A percentile compares a stretch with the other conserved stretches of the same genome.
phyloP scores from a whole-genome alignment of 345 rosid genomes.

The Eucalyptus caleyi region DNA sequence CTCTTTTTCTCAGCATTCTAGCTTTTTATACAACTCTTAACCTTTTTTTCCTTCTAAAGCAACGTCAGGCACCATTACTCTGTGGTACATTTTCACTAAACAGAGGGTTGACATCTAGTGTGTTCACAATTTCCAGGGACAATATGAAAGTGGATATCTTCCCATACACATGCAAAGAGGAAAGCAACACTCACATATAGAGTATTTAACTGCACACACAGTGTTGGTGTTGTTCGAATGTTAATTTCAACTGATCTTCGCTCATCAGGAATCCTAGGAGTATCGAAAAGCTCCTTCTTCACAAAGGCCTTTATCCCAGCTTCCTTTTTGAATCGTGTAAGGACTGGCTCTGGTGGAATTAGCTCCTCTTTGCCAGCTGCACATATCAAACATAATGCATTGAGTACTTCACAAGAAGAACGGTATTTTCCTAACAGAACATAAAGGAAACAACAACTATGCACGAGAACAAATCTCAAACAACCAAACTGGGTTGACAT shows the following conservation, averaged over 20 bases:
- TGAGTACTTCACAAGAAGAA: not conserved
- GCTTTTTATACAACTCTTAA: not conserved
- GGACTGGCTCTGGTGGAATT: slow-evolving; percentile 89
- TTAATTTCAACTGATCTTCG: slow-evolving; percentile 51
- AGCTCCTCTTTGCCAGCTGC: slow-evolving; percentile 89
- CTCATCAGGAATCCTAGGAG: slow-evolving; percentile 55
- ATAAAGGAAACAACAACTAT: not conserved
- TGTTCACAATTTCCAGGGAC: not conserved
- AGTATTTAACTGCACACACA: slow-evolving; percentile 91
- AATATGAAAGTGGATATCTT: not conserved
- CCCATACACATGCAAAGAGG: not conserved
- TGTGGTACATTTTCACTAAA: not conserved
- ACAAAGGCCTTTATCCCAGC: slow-evolving; percentile 89
- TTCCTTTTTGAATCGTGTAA: slow-evolving; percentile 83
- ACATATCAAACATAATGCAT: not conserved
- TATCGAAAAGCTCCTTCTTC: slow-evolving; percentile 85
- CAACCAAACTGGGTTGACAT: not conserved
- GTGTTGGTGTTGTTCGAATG: slow-evolving; percentile 50
- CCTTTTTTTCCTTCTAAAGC: not conserved
- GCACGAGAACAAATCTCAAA: not conserved
- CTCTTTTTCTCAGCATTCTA: not conserved
- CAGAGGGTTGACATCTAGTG: not conserved
- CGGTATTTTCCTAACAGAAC: not conserved
- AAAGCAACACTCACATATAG: slow-evolving; percentile 47
- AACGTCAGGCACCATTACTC: not conserved